Conservation (phyloP, 2,329 filamentous ascomycete genomes). For the Xylaria sp. region DNA sequence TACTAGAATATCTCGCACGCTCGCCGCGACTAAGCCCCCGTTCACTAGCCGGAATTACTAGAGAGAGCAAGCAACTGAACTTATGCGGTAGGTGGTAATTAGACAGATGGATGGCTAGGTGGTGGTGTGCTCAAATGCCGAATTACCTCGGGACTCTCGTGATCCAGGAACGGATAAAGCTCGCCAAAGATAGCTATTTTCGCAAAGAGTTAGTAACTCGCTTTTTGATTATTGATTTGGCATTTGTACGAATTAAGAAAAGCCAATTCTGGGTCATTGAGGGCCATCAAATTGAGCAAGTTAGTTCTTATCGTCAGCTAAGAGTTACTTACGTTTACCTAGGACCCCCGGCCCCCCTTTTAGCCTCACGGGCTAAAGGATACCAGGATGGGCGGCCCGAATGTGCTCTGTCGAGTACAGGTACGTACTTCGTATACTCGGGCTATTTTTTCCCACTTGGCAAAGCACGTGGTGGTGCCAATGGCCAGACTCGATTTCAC, state of each 20-base stretch:
- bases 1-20: background rate
- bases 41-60: background rate
- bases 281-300: conserved; percentile 1
- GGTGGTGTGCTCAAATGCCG: too few species aligned
- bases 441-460: conserved; percentile 15
- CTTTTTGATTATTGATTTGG: background rate
- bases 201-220: background rate
- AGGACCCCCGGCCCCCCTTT: conserved; percentile 1
- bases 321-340: conserved; percentile 3
- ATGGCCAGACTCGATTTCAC: conserved; percentile 32
- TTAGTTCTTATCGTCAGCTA: conserved; percentile 27
- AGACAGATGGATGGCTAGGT: background rate
- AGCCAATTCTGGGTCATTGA: background rate
- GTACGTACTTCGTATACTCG: conserved; percentile 3
- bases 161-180: conserved; percentile 1
- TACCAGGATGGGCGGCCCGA: conserved; percentile 34
- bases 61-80: background rate
- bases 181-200: conserved; percentile 4
- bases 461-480: conserved; percentile 31
- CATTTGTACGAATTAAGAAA: conserved; percentile 5
- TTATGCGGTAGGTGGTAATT: conserved; percentile 1
- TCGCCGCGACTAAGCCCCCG: background rate
- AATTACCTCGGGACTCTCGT: background rate
- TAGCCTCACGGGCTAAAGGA: conserved; percentile 29
- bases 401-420: conserved; percentile 15